Conservation (phyloP, 208 protist genomes). For the Trichomonas tenax region DNA sequence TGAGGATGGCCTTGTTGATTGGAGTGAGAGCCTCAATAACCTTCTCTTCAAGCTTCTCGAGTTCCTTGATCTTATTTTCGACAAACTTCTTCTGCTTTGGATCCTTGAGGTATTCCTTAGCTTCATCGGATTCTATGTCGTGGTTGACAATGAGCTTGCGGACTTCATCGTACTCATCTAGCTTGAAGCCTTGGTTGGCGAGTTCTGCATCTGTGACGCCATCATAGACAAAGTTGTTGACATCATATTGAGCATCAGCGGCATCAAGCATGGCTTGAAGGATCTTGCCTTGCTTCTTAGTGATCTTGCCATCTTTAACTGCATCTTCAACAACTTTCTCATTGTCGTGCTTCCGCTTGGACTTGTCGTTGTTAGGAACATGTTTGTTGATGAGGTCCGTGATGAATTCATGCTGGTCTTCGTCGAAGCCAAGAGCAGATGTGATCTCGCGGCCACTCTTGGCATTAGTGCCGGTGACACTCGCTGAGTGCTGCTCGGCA, state of each 20-base stretch:
- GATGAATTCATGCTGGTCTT: not conserved
- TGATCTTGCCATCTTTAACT: not conserved
- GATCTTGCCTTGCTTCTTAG: not conserved
- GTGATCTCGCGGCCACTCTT: not conserved
- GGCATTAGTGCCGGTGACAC: not conserved
- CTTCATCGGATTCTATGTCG: not conserved
- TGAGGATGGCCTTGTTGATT: not conserved
- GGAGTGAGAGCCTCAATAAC: not conserved
- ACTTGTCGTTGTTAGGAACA: not conserved
- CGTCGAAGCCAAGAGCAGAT: not conserved
- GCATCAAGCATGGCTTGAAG: not conserved
- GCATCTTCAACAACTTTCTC: not conserved
- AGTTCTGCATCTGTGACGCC: not conserved
- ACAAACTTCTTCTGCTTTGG: not conserved
- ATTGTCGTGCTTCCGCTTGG: not conserved
- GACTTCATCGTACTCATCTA: not conserved
- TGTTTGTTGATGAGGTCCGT: not conserved
- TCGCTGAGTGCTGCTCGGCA: not conserved
- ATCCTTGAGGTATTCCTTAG: not conserved
- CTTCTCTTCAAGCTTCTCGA: not conserved
- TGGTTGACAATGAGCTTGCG: not conserved
- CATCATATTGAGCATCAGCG: not conserved
- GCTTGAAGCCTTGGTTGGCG: not conserved
- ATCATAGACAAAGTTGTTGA: not conserved
- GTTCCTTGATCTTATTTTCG: not conserved